Base-by-base conservation (phyloP, 495 filamentous ascomycete species). In the Talaromyces wortmannii region DNA sequence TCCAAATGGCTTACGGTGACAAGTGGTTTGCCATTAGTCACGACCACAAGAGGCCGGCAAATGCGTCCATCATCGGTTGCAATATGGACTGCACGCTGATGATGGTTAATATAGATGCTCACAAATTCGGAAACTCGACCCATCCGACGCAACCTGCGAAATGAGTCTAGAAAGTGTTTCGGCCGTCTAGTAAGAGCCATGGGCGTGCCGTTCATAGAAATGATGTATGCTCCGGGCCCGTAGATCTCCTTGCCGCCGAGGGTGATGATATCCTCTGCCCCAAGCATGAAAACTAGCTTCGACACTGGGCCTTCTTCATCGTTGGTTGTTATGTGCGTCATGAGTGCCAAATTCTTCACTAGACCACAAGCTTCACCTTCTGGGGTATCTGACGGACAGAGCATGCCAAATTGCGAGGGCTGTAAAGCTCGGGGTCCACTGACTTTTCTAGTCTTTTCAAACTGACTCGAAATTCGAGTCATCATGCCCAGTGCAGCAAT, bases 401-500 rank as follows among this genome's bases (percentile, higher is more conserved):
- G 76, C 89, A 99, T 94, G 56, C 94, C 94, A 69, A 96, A 99
- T 58, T 97, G 91, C 0, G 95, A 97, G 8, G 94, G 90, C 66
- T 99, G 94, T 13, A 99, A 77, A 8, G 95, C 94, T 77, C 94
- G 85, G 61, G 94, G 94, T 53, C 95, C 95, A 64, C 83, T 88
- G 59, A 99, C 89, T 67, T 99, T 99, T 59, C 94, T 75, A 2
- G 92, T 96, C 78, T 97, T 97, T 66, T 97, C 94, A 65, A 99
- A 97, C 74, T 97, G 94, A 81, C 89, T 95, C 73, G 85, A 92
- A 61, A 97, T 97, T 61, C 94, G 84, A 10, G 95, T 97, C 95
- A 99, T 97, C 95, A 97, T 97, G 54, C 95, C 95, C n/a, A 99
- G 80, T 10, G 95, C 95, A 60, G 88, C 89, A 72, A 97, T 96